Percentiles rank a stretch among this genome's conserved stretches.
phyloP scores from a whole-genome alignment of 202 grass and related monocot genomes.

The Panicum virgatum region DNA sequence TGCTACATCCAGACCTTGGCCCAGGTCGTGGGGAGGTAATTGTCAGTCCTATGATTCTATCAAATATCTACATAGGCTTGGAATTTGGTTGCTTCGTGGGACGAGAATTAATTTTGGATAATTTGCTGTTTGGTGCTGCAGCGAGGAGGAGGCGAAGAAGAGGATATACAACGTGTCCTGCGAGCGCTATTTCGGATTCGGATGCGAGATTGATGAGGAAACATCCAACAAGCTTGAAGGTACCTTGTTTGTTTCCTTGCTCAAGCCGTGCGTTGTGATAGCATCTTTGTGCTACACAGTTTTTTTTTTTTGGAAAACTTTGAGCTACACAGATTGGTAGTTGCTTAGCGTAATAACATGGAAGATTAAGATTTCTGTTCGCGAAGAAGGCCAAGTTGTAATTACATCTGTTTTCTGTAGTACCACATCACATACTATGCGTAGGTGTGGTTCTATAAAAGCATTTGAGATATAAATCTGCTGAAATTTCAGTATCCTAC shows the following conservation, averaged over 20 bases:
- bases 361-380: neutral
- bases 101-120: conserved; percentile 5
- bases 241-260: conserved; percentile 1
- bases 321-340: neutral
- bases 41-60: neutral
- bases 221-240: conserved; percentile 92
- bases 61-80: neutral
- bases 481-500: neutral
- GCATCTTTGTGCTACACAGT: neutral
- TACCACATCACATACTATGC: neutral
- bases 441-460: neutral
- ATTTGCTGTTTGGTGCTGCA: conserved; percentile 30
- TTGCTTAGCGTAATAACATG: neutral
- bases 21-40: conserved; percentile 87
- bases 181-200: conserved; percentile 88
- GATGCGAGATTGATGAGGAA: conserved; percentile 87
- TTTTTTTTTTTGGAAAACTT: too few relatives aligned
- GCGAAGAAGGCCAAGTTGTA: neutral
- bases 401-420: too few relatives aligned
- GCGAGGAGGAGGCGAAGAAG: conserved; percentile 85
- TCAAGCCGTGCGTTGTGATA: neutral
- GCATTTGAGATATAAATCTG: neutral
- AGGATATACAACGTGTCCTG: conserved; percentile 90
- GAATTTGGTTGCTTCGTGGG: neutral
- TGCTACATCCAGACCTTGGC: conserved; percentile 87